These are phyloP conservation scores for Beauveria asiatica DNA, from an alignment of 2,329 filamentous ascomycete genomes.

Conservation along the genomic window DNA sequence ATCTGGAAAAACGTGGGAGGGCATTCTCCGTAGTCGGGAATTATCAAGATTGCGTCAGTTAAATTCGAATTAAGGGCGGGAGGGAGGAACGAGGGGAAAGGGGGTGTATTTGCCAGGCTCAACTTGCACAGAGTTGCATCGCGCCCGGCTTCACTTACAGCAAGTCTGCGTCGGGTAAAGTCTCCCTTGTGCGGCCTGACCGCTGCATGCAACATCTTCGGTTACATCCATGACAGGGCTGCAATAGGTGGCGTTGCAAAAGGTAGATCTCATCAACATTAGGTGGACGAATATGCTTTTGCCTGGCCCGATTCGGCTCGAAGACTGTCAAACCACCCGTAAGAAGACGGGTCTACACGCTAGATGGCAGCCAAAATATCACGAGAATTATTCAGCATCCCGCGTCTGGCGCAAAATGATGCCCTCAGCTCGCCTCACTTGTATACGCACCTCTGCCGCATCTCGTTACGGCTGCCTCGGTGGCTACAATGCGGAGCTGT, in stretches of 20 bases:
- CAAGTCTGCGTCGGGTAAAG: background rate
- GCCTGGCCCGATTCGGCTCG: background rate
- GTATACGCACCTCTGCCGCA: background rate
- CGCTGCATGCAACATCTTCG: background rate
- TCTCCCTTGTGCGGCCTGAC: background rate
- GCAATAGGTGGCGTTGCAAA: background rate
- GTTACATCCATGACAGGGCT: background rate
- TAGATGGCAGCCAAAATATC: background rate
- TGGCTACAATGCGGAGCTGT: slow-evolving; percentile 3
- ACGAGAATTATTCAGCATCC: too few relatives aligned
- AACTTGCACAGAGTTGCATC: background rate
- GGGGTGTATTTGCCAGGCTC: background rate
- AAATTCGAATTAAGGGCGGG: background rate
- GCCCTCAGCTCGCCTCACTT: background rate
- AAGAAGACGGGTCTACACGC: background rate
- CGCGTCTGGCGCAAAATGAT: background rate
- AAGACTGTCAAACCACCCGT: too few relatives aligned
- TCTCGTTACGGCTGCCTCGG: background rate
- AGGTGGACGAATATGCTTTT: background rate
- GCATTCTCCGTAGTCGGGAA: background rate
- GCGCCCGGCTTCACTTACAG: background rate
- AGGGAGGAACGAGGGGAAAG: too few relatives aligned
- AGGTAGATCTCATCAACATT: background rate
- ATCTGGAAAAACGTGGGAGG: background rate
- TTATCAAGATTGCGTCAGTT: background rate